A percentile compares a stretch with the other conserved stretches of the same genome.
These are phyloP conservation scores for Chimonanthus praecox DNA, from an alignment of 164 flowering plant genomes.

Conservation along the genomic window DNA sequence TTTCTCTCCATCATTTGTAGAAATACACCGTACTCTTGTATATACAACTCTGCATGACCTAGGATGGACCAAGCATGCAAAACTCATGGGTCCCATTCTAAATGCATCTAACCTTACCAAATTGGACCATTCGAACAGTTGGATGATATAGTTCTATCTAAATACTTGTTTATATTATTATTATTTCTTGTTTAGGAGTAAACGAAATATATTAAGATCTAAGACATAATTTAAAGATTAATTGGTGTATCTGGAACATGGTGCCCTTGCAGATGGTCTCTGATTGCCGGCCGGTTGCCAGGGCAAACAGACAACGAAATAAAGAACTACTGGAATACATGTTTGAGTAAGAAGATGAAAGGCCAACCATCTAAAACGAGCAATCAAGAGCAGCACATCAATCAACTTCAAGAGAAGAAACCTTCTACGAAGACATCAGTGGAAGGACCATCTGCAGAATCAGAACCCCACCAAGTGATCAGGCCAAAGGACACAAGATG, in stretches of 20 bases:
- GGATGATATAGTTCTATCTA: too few relatives aligned
- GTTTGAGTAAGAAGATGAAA: conserved; percentile 23
- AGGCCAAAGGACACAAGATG: conserved; percentile 29
- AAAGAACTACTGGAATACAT: conserved; percentile 46
- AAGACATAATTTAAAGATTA: too few relatives aligned
- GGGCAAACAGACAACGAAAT: conserved; percentile 51
- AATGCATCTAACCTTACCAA: too few relatives aligned
- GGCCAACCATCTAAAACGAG: background rate
- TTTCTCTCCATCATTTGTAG: background rate
- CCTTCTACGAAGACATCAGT: background rate
- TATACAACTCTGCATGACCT: too few relatives aligned
- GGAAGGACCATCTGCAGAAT: background rate
- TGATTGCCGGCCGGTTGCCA: conserved; percentile 41
- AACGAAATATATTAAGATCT: background rate
- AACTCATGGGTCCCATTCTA: too few relatives aligned
- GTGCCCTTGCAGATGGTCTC: conserved; percentile 31
- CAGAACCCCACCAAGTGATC: conserved; percentile 11
- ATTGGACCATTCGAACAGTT: too few relatives aligned
- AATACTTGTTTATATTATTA: too few relatives aligned
- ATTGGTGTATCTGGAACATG: background rate
- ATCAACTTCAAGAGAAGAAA: background rate
- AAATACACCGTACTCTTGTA: background rate
- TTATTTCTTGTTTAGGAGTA: too few relatives aligned
- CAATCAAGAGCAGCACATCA: background rate
- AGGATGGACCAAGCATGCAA: too few relatives aligned